Evolutionary conservation across 495 filamentous ascomycete genomes (phyloP).

Genomic region (Xylaria longipes): DNA sequence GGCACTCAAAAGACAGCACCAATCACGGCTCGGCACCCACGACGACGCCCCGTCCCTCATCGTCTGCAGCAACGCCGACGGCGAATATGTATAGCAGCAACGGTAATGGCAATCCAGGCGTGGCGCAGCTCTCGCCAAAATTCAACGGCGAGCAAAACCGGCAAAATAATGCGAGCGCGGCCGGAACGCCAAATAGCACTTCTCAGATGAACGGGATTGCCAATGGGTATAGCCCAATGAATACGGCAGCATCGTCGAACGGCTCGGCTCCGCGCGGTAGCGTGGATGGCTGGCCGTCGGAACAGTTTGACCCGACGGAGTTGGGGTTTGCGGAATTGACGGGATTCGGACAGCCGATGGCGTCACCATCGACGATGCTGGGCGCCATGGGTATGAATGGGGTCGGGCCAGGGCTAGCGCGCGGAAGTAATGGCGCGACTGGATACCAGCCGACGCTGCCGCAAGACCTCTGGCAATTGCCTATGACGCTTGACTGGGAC

Average conservation of each 20-base stretch:
- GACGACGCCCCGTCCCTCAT: conserved; percentile 30
- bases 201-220: conserved; percentile 34
- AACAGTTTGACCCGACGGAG: conserved; percentile 36
- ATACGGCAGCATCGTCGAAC: conserved; percentile 36
- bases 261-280: conserved; percentile 36
- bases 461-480: conserved; percentile 96
- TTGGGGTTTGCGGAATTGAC: conserved; percentile 56
- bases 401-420: conserved; percentile 24
- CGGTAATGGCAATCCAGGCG: conserved; percentile 26
- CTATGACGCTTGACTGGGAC: conserved; percentile 97
- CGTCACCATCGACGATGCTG: conserved; percentile 45
- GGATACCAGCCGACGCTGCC: conserved; percentile 89
- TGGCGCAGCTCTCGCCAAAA: conserved; percentile 48
- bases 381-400: conserved; percentile 37
- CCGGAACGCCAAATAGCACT: conserved; percentile 9
- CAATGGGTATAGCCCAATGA: conserved; percentile 46
- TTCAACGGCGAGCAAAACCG: conserved; percentile 48
- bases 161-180: conserved; percentile 34
- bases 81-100: conserved; percentile 35
- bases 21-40: conserved; percentile 24
- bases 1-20: conserved; percentile 26
- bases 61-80: conserved; percentile 40
- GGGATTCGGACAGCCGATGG: conserved; percentile 49
- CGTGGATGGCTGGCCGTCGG: conserved; percentile 32
- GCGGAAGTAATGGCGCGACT: background rate